Base-by-base conservation (phyloP, 2,329 filamentous ascomycete species). In the Penicillium sp. region DNA sequence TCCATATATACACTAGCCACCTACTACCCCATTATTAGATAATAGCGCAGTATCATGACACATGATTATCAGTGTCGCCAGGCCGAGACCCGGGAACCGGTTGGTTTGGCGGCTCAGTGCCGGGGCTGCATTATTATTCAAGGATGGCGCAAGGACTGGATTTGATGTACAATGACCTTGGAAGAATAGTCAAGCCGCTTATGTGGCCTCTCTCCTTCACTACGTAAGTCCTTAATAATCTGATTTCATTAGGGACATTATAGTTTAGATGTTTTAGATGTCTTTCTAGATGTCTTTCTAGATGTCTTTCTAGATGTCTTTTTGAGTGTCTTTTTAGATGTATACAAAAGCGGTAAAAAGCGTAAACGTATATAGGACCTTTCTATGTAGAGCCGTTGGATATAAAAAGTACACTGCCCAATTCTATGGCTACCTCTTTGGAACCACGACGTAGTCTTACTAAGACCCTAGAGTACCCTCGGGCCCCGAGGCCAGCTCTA, bases 31-130 rank as follows among this genome's bases (percentile, higher is more conserved):
- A 4, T 39, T 59, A 64, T 66, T 66, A 66, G 53, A 56, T 64
- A 66, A 66, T 66, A 55, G 58, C 48, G 44, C 53, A 44, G 42
- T 41, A 43, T 15, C 41, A 64, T 66, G 63, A 66, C 64, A 66
- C 64, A 66, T 65, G 49, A 66, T 57, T 59, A 61, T 54, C 58
- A 25, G 3, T 17, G 17, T 23, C 25, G 25, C 48, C 39, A 23
- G 63, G 63, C 61, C 64, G 54, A 47, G 64, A 63, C 61, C 21
- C 15, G 21, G 41, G 4, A 17, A 43, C 21, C 39, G 21, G 39
- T 17, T 43, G 15, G 7, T 5, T 25, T 17, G 41, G 15, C 21
- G 41, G 15, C 41, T 43, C 15, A 6, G 15, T 17, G 41, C 39
- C 21, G 39, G 41, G 13, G 8, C 35, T 38, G 35, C 39, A 42